Evolutionary conservation across 2,329 filamentous ascomycete species (phyloP).

Genomic region (Blastomyces silverae): DNA sequence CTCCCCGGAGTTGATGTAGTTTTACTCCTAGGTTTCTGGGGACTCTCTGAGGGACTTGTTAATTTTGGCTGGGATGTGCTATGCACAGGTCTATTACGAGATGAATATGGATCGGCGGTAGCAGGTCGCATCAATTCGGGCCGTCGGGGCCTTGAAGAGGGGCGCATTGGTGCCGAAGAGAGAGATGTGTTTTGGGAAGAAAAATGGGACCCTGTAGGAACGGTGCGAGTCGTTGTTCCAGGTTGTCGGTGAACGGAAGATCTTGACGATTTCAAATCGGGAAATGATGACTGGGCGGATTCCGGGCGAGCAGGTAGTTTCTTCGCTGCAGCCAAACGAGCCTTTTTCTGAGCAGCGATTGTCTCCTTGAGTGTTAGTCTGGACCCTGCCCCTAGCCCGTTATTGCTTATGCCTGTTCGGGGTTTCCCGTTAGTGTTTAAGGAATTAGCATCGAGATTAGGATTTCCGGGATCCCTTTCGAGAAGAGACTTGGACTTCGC

Average conservation of each 20-base stretch:
- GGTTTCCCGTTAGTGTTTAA: conserved; percentile 20
- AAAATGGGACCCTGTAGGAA: conserved; percentile 33
- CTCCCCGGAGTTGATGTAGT: conserved; percentile 29
- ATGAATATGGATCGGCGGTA: conserved; percentile 50
- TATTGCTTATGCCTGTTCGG: conserved; percentile 20
- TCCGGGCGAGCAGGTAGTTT: conserved; percentile 49
- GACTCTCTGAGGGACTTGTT: conserved; percentile 25
- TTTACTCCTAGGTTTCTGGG: conserved; percentile 26
- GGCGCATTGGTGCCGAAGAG: conserved; percentile 55
- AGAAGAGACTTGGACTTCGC: conserved; percentile 69
- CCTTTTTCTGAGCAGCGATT: conserved; percentile 74
- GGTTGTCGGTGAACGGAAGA: conserved; percentile 29
- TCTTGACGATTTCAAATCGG: conserved; percentile 38
- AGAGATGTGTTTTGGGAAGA: conserved; percentile 35
- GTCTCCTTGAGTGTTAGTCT: conserved; percentile 64
- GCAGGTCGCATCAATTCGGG: conserved; percentile 42
- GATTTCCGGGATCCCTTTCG: conserved; percentile 75
- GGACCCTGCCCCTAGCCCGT: conserved; percentile 20
- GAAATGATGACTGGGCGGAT: conserved; percentile 51
- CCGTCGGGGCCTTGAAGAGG: conserved; percentile 33
- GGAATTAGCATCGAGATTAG: conserved; percentile 31
- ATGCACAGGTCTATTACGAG: conserved; percentile 23
- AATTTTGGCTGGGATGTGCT: conserved; percentile 24
- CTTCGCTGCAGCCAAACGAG: conserved; percentile 38
- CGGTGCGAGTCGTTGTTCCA: conserved; percentile 30